Evolutionary conservation across 345 rosid species (phyloP).

Genomic region (Murraya koenigii): DNA sequence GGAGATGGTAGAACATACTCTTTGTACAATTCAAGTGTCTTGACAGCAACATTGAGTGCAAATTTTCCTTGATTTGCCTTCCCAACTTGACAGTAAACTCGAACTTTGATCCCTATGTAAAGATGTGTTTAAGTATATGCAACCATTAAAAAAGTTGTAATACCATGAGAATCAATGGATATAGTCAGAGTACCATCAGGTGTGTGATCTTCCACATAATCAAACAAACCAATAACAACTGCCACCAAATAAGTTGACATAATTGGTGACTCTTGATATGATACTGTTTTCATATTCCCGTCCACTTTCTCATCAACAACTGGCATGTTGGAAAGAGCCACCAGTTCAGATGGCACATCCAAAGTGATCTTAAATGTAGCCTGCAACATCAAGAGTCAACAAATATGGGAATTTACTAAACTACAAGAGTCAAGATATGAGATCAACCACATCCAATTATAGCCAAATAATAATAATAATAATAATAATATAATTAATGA

Average conservation of each 20-base stretch:
- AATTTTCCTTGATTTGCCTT: constrained; percentile 84
- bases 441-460: neutral
- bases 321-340: constrained; percentile 96
- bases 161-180: neutral
- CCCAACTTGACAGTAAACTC: constrained; percentile 91
- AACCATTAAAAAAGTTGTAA: neutral
- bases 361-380: constrained; percentile 91
- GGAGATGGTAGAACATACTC: constrained; percentile 49
- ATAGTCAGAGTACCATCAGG: constrained; percentile 59
- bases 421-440: constrained; percentile 1
- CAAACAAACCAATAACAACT: constrained; percentile 85
- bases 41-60: constrained; percentile 90
- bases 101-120: constrained; percentile 68
- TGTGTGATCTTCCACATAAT: constrained; percentile 82
- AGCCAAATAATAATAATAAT: neutral
- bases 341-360: constrained; percentile 75
- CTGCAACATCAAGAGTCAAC: constrained; percentile 37
- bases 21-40: constrained; percentile 79
- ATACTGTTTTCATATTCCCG: constrained; percentile 62
- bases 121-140: constrained; percentile 12
- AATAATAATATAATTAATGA: neutral
- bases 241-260: constrained; percentile 99
- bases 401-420: neutral
- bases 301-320: constrained; percentile 61
- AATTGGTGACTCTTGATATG: constrained; percentile 79